Base-by-base conservation (phyloP, 208 protist species). In the Leishmania tarentolae region DNA sequence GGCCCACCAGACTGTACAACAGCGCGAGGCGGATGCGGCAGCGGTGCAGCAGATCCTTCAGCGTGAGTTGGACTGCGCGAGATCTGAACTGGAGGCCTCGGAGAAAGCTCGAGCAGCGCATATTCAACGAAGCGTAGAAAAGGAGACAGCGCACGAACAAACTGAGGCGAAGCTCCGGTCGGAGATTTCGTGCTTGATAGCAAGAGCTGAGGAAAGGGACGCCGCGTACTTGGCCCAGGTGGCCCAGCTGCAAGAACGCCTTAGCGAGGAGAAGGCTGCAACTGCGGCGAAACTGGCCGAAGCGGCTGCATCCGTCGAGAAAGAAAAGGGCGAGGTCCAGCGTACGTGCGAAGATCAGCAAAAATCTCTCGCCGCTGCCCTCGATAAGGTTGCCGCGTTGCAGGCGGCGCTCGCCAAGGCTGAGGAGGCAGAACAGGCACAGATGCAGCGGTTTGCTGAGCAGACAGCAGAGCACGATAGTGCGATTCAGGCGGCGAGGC, bases 101-200 rank as follows among this genome's bases (percentile, higher is more conserved):
- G 78, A 82, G 53, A 42, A 80, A 42, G 47, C 61, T 42, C 76
- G 76, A 50, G 40, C 50, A 44, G 31, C 70, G 47, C 69, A 81
- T 19, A 69, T 69, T 17, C 56, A 76, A 40, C 78, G 70, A 53
- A 65, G 37, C n/a, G 24, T 77, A 3, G 70, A 82, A 44, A 56
- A 82, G 78, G 24, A 69, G n/a, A 17, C 40, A 2, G 70, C 42
- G 31, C 71, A 77, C 52, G 78, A 75, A 15, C 35, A 61, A 42
- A 68, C 53, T 7, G 46, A 68, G 68, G 53, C 44, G 4, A 50
- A 75, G 52, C 44, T 82, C 46, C 61, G 17, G n/a, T 37, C 28
- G 19, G 46, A 59, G 0, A 42, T 76, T 24, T 8, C 47, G 11
- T 68, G 40, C 37, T 15, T 70, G 8, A 21, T 6, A n/a, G 40